A percentile compares a stretch with the other conserved stretches of the same genome.
Evolutionary conservation across 805 yeast genomes (phyloP).

Genomic region (Nakazawaea anatomiae): DNA sequence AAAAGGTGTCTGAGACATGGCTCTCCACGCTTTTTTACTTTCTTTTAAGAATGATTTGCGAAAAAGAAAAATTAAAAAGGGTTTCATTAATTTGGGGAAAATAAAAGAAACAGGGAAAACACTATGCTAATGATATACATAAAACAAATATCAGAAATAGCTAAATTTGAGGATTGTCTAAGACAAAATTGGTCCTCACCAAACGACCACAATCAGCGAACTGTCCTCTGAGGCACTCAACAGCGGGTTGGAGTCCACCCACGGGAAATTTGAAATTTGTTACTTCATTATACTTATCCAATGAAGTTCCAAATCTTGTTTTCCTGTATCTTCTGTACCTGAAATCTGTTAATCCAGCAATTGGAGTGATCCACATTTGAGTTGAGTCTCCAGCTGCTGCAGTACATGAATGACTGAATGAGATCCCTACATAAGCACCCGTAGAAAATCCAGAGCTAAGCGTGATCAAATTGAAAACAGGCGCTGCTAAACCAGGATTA

Average conservation of each 20-base stretch:
- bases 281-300: not conserved
- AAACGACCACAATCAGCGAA: conserved; percentile 4
- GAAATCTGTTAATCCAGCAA: conserved; percentile 8
- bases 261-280: conserved; percentile 5
- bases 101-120: too few species aligned
- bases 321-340: conserved; percentile 2
- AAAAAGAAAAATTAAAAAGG: too few species aligned
- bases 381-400: conserved; percentile 8
- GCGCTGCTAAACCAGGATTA: not conserved
- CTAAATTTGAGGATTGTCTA: not conserved
- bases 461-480: not conserved
- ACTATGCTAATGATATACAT: too few species aligned
- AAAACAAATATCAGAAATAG: too few species aligned
- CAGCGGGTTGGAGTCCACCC: conserved; percentile 7
- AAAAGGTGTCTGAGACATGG: too few species aligned
- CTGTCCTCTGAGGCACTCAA: conserved; percentile 3
- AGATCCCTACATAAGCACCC: not conserved
- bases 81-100: too few species aligned
- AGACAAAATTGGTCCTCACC: not conserved
- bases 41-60: too few species aligned
- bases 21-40: too few species aligned
- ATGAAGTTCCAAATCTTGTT: not conserved
- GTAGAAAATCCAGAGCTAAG: not conserved
- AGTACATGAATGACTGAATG: conserved; percentile 8
- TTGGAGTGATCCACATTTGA: conserved; percentile 10